Percentiles rank a stretch among this genome's conserved stretches.
Conservation (phyloP, 2,329 filamentous ascomycete species). For the Exophiala aquamarina region DNA sequence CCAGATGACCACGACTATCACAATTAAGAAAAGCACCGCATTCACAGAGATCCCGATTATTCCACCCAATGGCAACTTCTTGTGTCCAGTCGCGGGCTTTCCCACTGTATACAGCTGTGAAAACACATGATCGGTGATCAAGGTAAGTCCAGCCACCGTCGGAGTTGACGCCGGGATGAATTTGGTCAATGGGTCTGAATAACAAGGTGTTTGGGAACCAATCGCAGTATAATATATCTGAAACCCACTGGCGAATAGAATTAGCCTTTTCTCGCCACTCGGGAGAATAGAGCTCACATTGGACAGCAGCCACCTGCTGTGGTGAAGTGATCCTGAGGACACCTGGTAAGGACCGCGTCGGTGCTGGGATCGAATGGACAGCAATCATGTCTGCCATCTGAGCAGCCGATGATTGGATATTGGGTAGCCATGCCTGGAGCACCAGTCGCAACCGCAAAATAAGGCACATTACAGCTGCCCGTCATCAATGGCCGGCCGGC, state of each 20-base stretch:
- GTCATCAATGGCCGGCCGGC: conserved; percentile 25
- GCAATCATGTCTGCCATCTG: conserved; percentile 21
- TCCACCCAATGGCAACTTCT: conserved; percentile 19
- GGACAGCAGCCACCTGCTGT: conserved; percentile 29
- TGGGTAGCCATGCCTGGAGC: conserved; percentile 14
- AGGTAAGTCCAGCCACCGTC: conserved; percentile 19
- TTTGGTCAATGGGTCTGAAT: conserved; percentile 20
- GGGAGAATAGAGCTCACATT: conserved; percentile 17
- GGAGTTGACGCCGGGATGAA: conserved; percentile 26
- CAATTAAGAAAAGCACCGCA: conserved; percentile 11
- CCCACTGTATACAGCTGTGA: conserved; percentile 23
- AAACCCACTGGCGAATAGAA: conserved; percentile 22
- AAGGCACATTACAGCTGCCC: conserved; percentile 28
- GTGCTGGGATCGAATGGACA: conserved; percentile 23
- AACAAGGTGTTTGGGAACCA: conserved; percentile 28
- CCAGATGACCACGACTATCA: conserved; percentile 10
- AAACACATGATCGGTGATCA: conserved; percentile 30
- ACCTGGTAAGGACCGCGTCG: conserved; percentile 24
- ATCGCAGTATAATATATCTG: conserved; percentile 28
- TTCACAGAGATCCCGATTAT: conserved; percentile 27
- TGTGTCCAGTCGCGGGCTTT: background rate
- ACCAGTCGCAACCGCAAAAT: conserved; percentile 26
- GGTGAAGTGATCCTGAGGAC: conserved; percentile 29
- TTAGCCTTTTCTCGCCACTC: conserved; percentile 9
- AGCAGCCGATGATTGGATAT: conserved; percentile 29